Percentiles rank a stretch among this genome's conserved stretches.
These are phyloP conservation scores for Lipomyces starkeyi DNA, from an alignment of 805 yeast species.

Conservation along the genomic window DNA sequence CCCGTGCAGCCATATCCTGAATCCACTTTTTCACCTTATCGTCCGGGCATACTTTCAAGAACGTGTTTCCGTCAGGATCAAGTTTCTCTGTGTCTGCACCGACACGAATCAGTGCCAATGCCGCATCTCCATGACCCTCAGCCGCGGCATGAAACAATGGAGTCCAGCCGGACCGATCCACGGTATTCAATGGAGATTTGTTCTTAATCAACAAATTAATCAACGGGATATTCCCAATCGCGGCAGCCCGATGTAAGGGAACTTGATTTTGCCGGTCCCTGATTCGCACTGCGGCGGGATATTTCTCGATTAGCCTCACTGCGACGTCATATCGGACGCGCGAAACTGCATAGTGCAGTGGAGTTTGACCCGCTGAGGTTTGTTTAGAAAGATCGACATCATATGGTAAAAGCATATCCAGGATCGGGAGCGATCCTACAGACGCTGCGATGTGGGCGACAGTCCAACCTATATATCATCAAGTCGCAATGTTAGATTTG, in stretches of 20 bases:
- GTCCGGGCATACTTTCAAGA: conserved; percentile 61
- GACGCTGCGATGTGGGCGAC: conserved; percentile 84
- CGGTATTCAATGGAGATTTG: conserved; percentile 68
- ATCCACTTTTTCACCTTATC: conserved; percentile 54
- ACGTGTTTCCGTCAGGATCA: conserved; percentile 61
- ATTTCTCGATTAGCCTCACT: conserved; percentile 55
- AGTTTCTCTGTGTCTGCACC: conserved; percentile 66
- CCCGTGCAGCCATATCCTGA: conserved; percentile 21
- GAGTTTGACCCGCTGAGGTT: conserved; percentile 74
- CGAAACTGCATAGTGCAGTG: conserved; percentile 76
- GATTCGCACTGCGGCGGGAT: conserved; percentile 64
- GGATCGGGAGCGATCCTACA: conserved; percentile 63
- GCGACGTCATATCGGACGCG: conserved; percentile 66
- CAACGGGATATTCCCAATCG: conserved; percentile 68
- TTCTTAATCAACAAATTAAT: conserved; percentile 59
- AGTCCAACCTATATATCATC: conserved; percentile 63
- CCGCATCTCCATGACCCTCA: conserved; percentile 86
- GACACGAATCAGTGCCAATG: conserved; percentile 59
- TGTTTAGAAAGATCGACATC: conserved; percentile 65
- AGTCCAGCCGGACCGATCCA: conserved; percentile 80
- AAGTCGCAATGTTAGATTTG: background rate
- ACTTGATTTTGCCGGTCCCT: conserved; percentile 71
- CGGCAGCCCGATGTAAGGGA: conserved; percentile 83
- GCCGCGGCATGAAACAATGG: conserved; percentile 88
- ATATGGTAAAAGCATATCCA: conserved; percentile 57